Conservation (phyloP, 2,329 filamentous ascomycete species). For the Chaetoscypha palmicola region DNA sequence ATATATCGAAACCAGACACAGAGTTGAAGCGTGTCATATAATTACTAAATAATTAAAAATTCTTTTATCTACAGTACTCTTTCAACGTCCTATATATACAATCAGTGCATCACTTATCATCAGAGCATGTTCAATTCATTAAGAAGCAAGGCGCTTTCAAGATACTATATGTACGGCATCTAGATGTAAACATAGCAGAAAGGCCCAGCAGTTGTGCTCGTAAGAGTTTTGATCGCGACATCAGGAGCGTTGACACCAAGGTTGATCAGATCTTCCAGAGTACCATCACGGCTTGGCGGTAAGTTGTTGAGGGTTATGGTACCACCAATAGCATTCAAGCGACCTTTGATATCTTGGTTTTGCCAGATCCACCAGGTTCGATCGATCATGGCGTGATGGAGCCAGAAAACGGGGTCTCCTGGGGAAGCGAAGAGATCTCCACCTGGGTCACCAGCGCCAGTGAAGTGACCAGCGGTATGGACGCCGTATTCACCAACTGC, state of each 20-base stretch:
- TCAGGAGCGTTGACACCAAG: conserved; percentile 21
- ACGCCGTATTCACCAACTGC: conserved; percentile 31
- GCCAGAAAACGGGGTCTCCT: conserved; percentile 40
- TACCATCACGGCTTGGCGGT: conserved; percentile 37
- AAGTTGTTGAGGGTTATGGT: conserved; percentile 38
- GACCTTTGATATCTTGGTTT: conserved; percentile 36
- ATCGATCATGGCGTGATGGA: conserved; percentile 42
- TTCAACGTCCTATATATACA: too few species aligned
- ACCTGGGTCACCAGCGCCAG: conserved; percentile 40
- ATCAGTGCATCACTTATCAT: too few species aligned
- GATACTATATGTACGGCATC: too few species aligned
- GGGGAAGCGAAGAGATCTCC: conserved; percentile 39
- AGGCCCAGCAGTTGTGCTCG: conserved; percentile 37
- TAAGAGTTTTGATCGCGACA: conserved; percentile 32
- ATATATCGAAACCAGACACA: too few species aligned
- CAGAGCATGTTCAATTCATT: too few species aligned
- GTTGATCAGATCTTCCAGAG: conserved; percentile 34
- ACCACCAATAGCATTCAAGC: conserved; percentile 27
- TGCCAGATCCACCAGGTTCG: conserved; percentile 44
- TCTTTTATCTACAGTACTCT: too few species aligned
- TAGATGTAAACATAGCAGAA: conserved; percentile 42
- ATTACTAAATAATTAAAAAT: too few species aligned
- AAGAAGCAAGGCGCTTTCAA: too few species aligned
- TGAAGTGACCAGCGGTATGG: conserved; percentile 37
- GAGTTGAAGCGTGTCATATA: too few species aligned